Base-by-base conservation (phyloP, 805 yeast genomes). In the Yarrowia yakushimensis region DNA sequence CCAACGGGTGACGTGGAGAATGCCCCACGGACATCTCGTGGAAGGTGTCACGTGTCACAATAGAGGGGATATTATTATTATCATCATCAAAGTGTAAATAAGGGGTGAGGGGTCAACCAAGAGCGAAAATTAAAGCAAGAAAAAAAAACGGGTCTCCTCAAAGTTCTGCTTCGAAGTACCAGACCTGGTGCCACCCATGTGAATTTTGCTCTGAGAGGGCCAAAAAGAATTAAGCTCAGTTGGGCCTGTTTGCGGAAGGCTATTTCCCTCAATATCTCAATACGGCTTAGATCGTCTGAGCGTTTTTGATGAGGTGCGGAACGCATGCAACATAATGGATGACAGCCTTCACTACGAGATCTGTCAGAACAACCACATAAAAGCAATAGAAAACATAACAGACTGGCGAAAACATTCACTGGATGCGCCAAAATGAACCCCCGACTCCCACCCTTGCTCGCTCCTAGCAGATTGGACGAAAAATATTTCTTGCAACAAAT, bases 401-500 rank as follows among this genome's bases (percentile, higher is more conserved):
- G 13, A 36, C 41, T 22, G 3, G 23, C 50, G 6, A 11, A 43
- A 43, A n/a, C 11, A 17, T n/a, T 13, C 1, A 23, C 23, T 11
- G 50, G 52, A 36, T 45, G 52, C 52, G 8, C 46, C 30, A 23
- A 42, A 25, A n/a, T 18, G 18, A 25, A 20, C 52, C 36, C 36
- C 30, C 27, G 33, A 23, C 5, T 18, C 18, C 7, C 18, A 45
- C 52, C 52, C 52, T 30, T 18, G 52, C 25, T 45, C 17, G 34
- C 18, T 28, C 18, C 52, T 36, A 20, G 27, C 30, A 36, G 52
- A 45, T 30, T 45, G 55, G 39, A 48, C 27, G 39, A 31, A 48
- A 31, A 48, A 48, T 48, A 31, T 48, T 33, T 39, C 8, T 33
- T 48, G 55, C 55, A 33, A 48, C 55, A 48, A 31, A 20, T 48